These are phyloP conservation scores for Fusarium buharicum DNA, from an alignment of 2,329 filamentous ascomycete species.

Conservation along the genomic window DNA sequence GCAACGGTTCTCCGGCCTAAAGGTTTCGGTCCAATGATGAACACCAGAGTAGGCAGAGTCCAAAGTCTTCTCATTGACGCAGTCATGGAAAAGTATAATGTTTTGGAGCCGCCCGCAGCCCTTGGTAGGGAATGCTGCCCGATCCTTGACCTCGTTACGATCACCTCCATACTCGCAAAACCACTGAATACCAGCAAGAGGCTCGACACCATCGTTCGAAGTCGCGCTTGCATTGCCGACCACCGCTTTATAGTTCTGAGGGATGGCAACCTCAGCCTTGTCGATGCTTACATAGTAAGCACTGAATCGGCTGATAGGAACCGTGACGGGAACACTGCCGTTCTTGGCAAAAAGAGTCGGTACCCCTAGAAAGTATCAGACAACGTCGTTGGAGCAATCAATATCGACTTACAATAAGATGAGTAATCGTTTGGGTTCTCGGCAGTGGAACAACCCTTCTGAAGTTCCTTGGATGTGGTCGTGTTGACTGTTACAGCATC, in stretches of 20 bases:
- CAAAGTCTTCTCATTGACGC: background rate
- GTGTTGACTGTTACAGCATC: conserved; percentile 44
- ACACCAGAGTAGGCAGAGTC: background rate
- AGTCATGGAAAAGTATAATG: conserved; percentile 9
- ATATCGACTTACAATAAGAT: conserved; percentile 54
- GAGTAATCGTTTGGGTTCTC: conserved; percentile 59
- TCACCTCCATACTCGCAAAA: conserved; percentile 47
- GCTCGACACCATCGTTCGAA: background rate
- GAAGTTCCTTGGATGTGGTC: conserved; percentile 46
- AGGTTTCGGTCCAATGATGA: background rate
- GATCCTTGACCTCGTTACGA: conserved; percentile 18
- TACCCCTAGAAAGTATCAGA: background rate
- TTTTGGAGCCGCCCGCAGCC: conserved; percentile 12
- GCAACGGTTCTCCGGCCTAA: conserved; percentile 46
- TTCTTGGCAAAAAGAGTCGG: conserved; percentile 50
- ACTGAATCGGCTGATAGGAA: conserved; percentile 52
- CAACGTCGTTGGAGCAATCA: too few relatives aligned
- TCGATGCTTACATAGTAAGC: conserved; percentile 56
- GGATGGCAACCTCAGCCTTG: conserved; percentile 56
- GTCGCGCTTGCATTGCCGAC: conserved; percentile 50
- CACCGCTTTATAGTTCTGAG: conserved; percentile 54
- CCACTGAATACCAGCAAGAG: conserved; percentile 45
- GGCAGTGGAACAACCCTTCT: conserved; percentile 55
- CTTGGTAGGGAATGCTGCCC: conserved; percentile 5
- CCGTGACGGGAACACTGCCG: conserved; percentile 44